These are phyloP conservation scores for Suillus occidentalis DNA, from an alignment of 768 basidiomycete genomes.

Conservation along the genomic window DNA sequence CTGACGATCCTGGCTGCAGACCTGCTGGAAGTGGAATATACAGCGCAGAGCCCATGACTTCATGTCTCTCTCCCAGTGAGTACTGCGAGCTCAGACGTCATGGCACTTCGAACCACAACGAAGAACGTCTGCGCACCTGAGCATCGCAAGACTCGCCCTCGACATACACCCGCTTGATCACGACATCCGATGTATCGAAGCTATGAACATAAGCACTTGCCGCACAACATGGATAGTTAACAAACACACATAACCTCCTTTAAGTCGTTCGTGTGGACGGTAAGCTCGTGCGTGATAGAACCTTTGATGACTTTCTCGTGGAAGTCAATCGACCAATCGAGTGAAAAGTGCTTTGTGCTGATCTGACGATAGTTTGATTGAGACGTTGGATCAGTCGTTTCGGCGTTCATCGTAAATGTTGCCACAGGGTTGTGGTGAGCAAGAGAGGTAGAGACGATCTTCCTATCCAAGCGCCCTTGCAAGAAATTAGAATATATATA, in stretches of 20 bases:
- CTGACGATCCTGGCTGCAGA: conserved; percentile 34
- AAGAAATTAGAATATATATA: background rate
- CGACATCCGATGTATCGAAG: conserved; percentile 75
- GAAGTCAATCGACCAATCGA: conserved; percentile 85
- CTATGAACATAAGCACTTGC: conserved; percentile 31
- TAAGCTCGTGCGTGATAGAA: conserved; percentile 60
- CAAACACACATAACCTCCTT: conserved; percentile 57
- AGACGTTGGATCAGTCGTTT: conserved; percentile 58
- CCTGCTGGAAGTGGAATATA: conserved; percentile 51
- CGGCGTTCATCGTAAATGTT: background rate
- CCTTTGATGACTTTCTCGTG: conserved; percentile 58
- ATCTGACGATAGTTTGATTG: conserved; percentile 80
- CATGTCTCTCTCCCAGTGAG: conserved; percentile 54
- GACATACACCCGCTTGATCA: conserved; percentile 55
- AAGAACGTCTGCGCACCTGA: conserved; percentile 38
- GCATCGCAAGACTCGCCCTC: conserved; percentile 45
- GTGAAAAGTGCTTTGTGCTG: conserved; percentile 60
- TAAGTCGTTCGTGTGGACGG: conserved; percentile 51
- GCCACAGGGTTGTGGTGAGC: background rate
- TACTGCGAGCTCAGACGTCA: conserved; percentile 37
- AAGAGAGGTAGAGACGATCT: background rate
- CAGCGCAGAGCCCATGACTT: conserved; percentile 78
- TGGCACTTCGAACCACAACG: background rate
- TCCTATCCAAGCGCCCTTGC: background rate
- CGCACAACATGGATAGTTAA: background rate